phyloP scores from a whole-genome alignment of 495 filamentous ascomycete genomes.

The Tetracladium setigerum region DNA sequence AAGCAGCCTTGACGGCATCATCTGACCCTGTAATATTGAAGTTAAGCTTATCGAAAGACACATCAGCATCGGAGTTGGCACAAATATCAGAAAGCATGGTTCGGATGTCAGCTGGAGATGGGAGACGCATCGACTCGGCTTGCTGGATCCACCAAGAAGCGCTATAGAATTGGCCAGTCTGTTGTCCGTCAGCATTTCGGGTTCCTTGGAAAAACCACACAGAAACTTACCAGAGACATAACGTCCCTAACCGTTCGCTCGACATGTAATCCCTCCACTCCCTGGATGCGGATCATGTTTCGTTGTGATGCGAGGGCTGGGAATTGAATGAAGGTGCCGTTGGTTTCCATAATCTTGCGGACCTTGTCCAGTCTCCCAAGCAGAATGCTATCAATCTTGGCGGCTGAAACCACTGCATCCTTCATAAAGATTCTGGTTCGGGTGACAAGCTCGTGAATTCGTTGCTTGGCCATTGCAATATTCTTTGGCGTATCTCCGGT shows the following conservation, averaged over 20 bases:
- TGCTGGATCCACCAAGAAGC: constrained; percentile 92
- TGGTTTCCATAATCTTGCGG: constrained; percentile 93
- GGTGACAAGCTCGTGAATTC: constrained; percentile 70
- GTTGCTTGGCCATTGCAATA: constrained; percentile 80
- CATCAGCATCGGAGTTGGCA: constrained; percentile 89
- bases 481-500: constrained; percentile 75
- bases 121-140: constrained; percentile 62
- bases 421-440: constrained; percentile 83
- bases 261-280: constrained; percentile 82
- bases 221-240: constrained; percentile 75
- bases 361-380: constrained; percentile 91
- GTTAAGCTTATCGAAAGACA: constrained; percentile 85
- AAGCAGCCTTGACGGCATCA: constrained; percentile 86
- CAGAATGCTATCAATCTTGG: constrained; percentile 90
- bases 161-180: constrained; percentile 96
- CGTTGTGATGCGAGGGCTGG: constrained; percentile 76
- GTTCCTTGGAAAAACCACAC: not conserved
- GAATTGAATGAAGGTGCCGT: constrained; percentile 88
- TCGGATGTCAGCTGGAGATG: constrained; percentile 68
- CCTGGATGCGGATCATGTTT: constrained; percentile 78
- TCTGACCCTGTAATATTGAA: constrained; percentile 95
- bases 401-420: constrained; percentile 73
- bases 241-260: constrained; percentile 91
- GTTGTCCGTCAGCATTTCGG: constrained; percentile 24
- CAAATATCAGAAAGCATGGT: constrained; percentile 93